phyloP scores from a whole-genome alignment of 768 basidiomycete genomes.

The Chiua virens region DNA sequence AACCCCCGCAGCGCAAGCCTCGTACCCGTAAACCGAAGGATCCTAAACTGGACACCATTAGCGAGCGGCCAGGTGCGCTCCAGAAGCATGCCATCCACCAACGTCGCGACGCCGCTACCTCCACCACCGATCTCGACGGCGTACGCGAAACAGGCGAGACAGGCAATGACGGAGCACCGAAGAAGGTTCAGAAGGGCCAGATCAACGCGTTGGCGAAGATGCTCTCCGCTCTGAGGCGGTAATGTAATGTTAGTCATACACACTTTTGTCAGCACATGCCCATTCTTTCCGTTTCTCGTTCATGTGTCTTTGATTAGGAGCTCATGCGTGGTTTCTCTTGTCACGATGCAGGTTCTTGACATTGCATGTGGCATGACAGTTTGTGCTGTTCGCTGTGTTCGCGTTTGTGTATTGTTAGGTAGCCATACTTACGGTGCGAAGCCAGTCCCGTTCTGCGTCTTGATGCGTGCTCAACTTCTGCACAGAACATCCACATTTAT shows the following conservation, averaged over 20 bases:
- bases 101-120: conserved; percentile 65
- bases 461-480: conserved; percentile 23
- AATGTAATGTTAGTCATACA: conserved; percentile 31
- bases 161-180: conserved; percentile 43
- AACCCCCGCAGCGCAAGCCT: conserved; percentile 57
- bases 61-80: conserved; percentile 54
- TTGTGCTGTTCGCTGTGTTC: conserved; percentile 33
- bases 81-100: conserved; percentile 48
- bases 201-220: conserved; percentile 91
- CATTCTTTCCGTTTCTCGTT: background rate
- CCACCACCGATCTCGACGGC: conserved; percentile 67
- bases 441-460: conserved; percentile 23
- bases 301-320: conserved; percentile 11
- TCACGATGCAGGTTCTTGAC: conserved; percentile 33
- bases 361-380: conserved; percentile 22
- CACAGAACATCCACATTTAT: conserved; percentile 4
- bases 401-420: conserved; percentile 55
- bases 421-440: conserved; percentile 46
- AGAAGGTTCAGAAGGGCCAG: conserved; percentile 89
- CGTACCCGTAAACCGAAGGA: conserved; percentile 70
- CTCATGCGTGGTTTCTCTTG: conserved; percentile 20
- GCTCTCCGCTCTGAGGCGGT: conserved; percentile 78
- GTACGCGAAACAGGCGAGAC: conserved; percentile 21
- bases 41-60: conserved; percentile 70
- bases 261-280: conserved; percentile 8